Percentiles rank a stretch among this genome's conserved stretches.
These are phyloP conservation scores for Apiospora phragmitis DNA, from an alignment of 2,329 filamentous ascomycete genomes.

Conservation along the genomic window DNA sequence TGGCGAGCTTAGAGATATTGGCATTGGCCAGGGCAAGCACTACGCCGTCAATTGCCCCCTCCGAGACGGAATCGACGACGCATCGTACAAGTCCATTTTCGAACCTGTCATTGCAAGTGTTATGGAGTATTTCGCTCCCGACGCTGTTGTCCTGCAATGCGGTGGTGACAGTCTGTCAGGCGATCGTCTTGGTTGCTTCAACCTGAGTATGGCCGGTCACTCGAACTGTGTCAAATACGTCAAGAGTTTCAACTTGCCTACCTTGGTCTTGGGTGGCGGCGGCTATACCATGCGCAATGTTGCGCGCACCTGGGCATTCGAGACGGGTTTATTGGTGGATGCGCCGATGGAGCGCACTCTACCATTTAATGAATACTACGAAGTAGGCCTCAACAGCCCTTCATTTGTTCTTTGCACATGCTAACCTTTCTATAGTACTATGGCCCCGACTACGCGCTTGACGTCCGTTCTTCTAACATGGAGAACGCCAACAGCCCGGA, in stretches of 20 bases:
- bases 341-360: constrained; percentile 79
- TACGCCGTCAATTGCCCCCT: constrained; percentile 91
- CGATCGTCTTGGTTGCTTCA: constrained; percentile 94
- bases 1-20: constrained; percentile 82
- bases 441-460: constrained; percentile 84
- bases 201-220: constrained; percentile 94
- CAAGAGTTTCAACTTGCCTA: constrained; percentile 80
- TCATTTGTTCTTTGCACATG: constrained; percentile 21
- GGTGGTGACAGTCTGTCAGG: constrained; percentile 93
- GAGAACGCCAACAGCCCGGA: constrained; percentile 87
- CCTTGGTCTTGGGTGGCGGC: constrained; percentile 91
- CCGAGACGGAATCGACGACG: constrained; percentile 88
- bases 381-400: constrained; percentile 57
- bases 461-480: constrained; percentile 84
- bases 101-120: constrained; percentile 85
- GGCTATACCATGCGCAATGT: constrained; percentile 98
- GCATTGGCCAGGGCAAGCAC: constrained; percentile 83
- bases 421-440: constrained; percentile 67
- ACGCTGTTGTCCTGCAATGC: constrained; percentile 93
- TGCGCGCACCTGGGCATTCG: constrained; percentile 93
- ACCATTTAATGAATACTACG: constrained; percentile 96
- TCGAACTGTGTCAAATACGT: constrained; percentile 92
- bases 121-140: constrained; percentile 84
- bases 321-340: constrained; percentile 87
- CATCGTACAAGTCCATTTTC: constrained; percentile 88